These are phyloP conservation scores for grape (Vitis vinifera) DNA, from an alignment of 164 flowering plant genomes.

Conservation along the genomic window DNA sequence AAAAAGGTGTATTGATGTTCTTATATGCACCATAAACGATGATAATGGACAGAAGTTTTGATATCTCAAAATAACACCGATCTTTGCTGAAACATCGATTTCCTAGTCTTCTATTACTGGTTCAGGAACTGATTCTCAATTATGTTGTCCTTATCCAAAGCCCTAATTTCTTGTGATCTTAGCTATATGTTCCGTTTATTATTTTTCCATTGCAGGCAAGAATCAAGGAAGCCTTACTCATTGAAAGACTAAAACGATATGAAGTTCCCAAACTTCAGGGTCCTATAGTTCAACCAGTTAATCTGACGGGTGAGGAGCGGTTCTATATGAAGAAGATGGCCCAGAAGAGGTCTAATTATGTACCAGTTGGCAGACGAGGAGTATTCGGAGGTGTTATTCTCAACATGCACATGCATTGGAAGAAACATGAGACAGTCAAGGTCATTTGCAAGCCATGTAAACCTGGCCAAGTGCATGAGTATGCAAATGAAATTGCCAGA, in stretches of 20 bases:
- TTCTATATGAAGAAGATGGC: slow-evolving; percentile 90
- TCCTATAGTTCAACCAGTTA: slow-evolving; percentile 59
- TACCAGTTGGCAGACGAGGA: slow-evolving; percentile 85
- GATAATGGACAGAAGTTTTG: no score
- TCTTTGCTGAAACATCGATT: not conserved
- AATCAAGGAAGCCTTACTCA: slow-evolving; percentile 73
- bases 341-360: slow-evolving; percentile 85
- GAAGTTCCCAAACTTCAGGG: slow-evolving; percentile 86
- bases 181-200: not conserved
- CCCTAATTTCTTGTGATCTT: not conserved
- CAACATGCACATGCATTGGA: slow-evolving; percentile 98
- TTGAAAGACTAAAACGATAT: slow-evolving; percentile 77
- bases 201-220: slow-evolving; percentile 59
- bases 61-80: not conserved
- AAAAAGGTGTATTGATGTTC: no score
- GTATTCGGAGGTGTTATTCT: slow-evolving; percentile 93
- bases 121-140: not conserved
- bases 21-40: no score
- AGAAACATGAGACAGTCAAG: slow-evolving; percentile 94
- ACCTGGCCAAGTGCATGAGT: slow-evolving; percentile 80
- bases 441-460: slow-evolving; percentile 86
- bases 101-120: not conserved
- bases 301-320: slow-evolving; percentile 79
- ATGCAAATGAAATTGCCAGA: slow-evolving; percentile 78
- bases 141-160: not conserved